These are phyloP conservation scores for Buxus sempervirens DNA, from an alignment of 164 flowering plant species.

Conservation along the genomic window DNA sequence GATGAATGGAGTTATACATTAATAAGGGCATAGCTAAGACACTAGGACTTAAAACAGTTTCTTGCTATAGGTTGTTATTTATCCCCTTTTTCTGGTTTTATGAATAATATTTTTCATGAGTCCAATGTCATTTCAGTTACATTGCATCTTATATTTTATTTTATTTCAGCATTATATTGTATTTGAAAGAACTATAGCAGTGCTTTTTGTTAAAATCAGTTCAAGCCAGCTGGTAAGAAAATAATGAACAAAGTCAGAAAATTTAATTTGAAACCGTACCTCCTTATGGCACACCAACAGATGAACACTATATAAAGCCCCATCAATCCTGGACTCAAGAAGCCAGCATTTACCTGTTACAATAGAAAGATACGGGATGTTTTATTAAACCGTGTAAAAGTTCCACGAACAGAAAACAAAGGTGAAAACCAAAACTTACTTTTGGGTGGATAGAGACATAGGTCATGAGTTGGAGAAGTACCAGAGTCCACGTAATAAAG, in stretches of 20 bases:
- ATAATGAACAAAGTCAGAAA: not conserved
- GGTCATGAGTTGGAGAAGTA: constrained; percentile 84
- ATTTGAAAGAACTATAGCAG: too few relatives aligned
- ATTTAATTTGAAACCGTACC: constrained; percentile 32
- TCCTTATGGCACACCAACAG: constrained; percentile 93
- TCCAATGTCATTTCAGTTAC: not conserved
- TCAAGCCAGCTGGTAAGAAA: not conserved
- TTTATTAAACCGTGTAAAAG: not conserved
- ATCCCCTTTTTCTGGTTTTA: not conserved
- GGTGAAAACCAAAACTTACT: constrained; percentile 33
- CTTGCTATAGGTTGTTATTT: not conserved
- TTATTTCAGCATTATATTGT: too few relatives aligned
- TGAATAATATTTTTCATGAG: not conserved
- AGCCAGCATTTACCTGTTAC: constrained; percentile 70
- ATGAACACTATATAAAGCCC: constrained; percentile 83
- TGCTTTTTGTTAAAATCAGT: not conserved
- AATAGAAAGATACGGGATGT: not conserved
- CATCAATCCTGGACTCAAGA: constrained; percentile 82
- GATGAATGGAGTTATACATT: not conserved
- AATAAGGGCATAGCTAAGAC: not conserved
- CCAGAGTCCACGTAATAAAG: constrained; percentile 82
- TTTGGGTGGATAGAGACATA: constrained; percentile 77
- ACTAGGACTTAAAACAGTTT: not conserved
- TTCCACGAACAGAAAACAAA: not conserved
- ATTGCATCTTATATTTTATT: too few relatives aligned